phyloP scores from a whole-genome alignment of 1,284 basidiomycete genomes.

The Marasmius fiardii region DNA sequence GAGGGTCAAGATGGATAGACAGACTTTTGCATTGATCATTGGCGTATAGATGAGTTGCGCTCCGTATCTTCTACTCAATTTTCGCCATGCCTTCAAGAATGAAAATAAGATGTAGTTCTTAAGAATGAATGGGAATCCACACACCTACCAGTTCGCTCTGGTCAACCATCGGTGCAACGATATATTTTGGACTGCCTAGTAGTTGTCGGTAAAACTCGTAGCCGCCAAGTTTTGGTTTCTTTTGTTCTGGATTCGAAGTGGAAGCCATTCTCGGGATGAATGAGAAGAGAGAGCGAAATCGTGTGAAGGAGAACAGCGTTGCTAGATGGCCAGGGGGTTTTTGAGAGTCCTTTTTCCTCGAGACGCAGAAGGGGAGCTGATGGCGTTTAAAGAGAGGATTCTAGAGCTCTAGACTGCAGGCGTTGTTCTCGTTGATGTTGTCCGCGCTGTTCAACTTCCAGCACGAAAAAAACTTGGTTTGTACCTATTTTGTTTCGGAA shows the following conservation, averaged over 20 bases:
- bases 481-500: no score
- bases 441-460: no score
- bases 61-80: slow-evolving; percentile 85
- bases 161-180: slow-evolving; percentile 98
- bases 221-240: slow-evolving; percentile 57
- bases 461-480: no score
- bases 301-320: neutral
- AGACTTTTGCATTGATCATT: slow-evolving; percentile 93
- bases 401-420: no score
- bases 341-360: no score
- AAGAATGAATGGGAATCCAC: neutral
- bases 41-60: slow-evolving; percentile 90
- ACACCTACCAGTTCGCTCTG: slow-evolving; percentile 89
- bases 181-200: slow-evolving; percentile 80
- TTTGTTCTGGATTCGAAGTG: neutral
- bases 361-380: no score
- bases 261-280: neutral
- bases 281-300: neutral
- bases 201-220: slow-evolving; percentile 80
- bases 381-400: no score
- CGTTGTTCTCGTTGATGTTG: no score
- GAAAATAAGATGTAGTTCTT: slow-evolving; percentile 8
- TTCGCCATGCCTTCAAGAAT: slow-evolving; percentile 76
- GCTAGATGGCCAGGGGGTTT: no score
- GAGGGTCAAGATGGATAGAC: neutral